Conservation (phyloP, 139 green algal genomes). For the Tetradesmus obliquus region DNA sequence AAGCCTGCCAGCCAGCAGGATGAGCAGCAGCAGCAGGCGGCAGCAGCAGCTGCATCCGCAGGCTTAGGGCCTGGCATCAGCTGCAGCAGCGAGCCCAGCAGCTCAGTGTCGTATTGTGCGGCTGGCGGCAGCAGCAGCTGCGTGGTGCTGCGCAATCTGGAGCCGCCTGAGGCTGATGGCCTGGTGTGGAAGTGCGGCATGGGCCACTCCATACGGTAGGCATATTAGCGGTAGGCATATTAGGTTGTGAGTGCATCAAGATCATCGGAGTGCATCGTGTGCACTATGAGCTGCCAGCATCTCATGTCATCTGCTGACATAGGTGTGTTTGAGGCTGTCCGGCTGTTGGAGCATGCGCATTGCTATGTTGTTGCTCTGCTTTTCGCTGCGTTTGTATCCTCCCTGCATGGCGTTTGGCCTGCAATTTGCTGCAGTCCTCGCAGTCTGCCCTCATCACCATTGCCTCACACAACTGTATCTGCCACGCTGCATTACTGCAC, state of each 20-base stretch:
- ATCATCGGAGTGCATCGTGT: too few relatives aligned
- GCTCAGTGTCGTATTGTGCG: neutral
- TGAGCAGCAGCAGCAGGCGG: neutral
- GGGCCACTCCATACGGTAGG: slow-evolving; percentile 18
- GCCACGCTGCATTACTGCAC: neutral
- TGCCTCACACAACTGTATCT: neutral
- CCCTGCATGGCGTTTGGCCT: too few relatives aligned
- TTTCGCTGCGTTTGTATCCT: too few relatives aligned
- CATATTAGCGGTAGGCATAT: too few relatives aligned
- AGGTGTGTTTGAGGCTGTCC: too few relatives aligned
- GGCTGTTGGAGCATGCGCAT: too few relatives aligned
- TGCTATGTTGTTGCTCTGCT: too few relatives aligned
- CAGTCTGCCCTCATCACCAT: too few relatives aligned
- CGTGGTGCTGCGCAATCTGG: slow-evolving; percentile 34
- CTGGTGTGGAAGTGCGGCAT: slow-evolving; percentile 20
- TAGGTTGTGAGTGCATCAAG: too few relatives aligned
- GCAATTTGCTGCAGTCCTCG: too few relatives aligned
- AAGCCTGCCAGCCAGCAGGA: neutral
- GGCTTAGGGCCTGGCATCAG: neutral
- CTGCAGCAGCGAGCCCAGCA: neutral
- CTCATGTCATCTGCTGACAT: too few relatives aligned
- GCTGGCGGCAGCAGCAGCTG: neutral
- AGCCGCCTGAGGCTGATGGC: slow-evolving; percentile 28
- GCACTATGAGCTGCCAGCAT: too few relatives aligned
- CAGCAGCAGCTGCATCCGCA: neutral